These are phyloP conservation scores for Avena sativa DNA, from an alignment of 176 grass and related monocot genomes.

Conservation along the genomic window DNA sequence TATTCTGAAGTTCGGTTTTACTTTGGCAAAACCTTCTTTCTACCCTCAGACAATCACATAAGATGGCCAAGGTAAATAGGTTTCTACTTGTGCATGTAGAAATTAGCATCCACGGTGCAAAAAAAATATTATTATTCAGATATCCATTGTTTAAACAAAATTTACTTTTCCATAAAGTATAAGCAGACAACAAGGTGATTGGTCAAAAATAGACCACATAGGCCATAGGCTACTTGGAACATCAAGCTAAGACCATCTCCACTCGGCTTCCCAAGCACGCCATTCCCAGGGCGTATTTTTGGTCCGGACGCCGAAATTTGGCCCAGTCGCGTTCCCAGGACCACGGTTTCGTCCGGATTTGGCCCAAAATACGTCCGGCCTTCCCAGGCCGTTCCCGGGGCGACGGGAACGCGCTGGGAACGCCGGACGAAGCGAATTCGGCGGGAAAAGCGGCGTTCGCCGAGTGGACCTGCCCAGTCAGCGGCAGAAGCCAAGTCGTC, in stretches of 20 bases:
- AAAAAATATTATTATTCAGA: neutral
- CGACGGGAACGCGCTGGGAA: too few species aligned
- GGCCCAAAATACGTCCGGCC: too few species aligned
- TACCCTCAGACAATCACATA: neutral
- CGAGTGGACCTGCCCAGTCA: too few species aligned
- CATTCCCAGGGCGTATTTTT: too few species aligned
- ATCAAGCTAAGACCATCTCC: neutral
- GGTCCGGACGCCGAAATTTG: too few species aligned
- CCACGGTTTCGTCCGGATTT: too few species aligned
- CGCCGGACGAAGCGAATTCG: too few species aligned
- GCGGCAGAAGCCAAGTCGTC: too few species aligned
- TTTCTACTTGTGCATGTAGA: neutral
- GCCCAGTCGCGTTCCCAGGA: too few species aligned
- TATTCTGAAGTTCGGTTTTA: neutral
- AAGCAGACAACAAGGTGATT: slow-evolving; percentile 32
- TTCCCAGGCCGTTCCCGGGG: too few species aligned
- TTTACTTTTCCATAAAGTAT: slow-evolving; percentile 33
- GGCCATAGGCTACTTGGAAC: neutral
- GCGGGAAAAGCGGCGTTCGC: too few species aligned
- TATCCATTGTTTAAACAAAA: neutral
- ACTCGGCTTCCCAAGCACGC: too few species aligned
- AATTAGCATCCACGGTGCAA: slow-evolving; percentile 18
- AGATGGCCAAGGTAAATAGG: neutral
- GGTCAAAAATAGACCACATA: slow-evolving; percentile 30
- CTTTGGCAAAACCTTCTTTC: neutral